Conservation (phyloP, 2,329 filamentous ascomycete species). For the Fusarium palustre region DNA sequence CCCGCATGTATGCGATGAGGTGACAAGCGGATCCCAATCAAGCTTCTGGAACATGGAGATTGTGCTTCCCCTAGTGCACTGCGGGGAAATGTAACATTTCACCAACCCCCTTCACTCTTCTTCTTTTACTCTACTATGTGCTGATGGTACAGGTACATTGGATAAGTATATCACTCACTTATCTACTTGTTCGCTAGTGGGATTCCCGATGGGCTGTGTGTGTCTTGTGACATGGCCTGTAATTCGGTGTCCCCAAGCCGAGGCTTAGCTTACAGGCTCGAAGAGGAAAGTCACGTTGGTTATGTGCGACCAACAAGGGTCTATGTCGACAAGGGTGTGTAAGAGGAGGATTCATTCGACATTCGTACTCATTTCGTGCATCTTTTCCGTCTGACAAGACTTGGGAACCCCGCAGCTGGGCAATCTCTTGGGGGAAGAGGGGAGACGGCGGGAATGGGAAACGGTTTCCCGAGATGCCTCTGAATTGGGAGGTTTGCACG, state of each 20-base stretch:
- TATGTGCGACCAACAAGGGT: conserved; percentile 1
- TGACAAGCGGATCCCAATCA: conserved; percentile 9
- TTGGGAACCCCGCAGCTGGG: conserved; percentile 32
- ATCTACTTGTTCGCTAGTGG: conserved; percentile 8
- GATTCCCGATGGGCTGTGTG: conserved; percentile 12
- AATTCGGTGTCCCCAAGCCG: conserved; percentile 38
- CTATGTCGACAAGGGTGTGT: neutral
- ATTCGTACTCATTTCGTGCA: conserved; percentile 12
- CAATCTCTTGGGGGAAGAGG: conserved; percentile 27
- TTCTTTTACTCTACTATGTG: neutral
- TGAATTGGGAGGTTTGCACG: neutral
- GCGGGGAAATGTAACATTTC: conserved; percentile 28
- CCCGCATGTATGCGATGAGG: conserved; percentile 21
- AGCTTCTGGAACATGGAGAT: conserved; percentile 36
- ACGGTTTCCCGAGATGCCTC: conserved; percentile 25
- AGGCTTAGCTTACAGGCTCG: conserved; percentile 26
- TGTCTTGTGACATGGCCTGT: conserved; percentile 24
- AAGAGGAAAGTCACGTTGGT: conserved; percentile 25
- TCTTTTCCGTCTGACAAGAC: conserved; percentile 5
- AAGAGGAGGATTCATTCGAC: conserved; percentile 3
- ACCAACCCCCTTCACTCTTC: neutral
- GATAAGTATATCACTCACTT: neutral
- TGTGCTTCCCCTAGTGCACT: conserved; percentile 6
- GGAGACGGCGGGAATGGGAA: conserved; percentile 12
- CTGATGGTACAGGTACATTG: neutral